A percentile compares a stretch with the other conserved stretches of the same genome.
These are phyloP conservation scores for Globisporangium carolinianum DNA, from an alignment of 352 stramenopile genomes.

Conservation along the genomic window DNA sequence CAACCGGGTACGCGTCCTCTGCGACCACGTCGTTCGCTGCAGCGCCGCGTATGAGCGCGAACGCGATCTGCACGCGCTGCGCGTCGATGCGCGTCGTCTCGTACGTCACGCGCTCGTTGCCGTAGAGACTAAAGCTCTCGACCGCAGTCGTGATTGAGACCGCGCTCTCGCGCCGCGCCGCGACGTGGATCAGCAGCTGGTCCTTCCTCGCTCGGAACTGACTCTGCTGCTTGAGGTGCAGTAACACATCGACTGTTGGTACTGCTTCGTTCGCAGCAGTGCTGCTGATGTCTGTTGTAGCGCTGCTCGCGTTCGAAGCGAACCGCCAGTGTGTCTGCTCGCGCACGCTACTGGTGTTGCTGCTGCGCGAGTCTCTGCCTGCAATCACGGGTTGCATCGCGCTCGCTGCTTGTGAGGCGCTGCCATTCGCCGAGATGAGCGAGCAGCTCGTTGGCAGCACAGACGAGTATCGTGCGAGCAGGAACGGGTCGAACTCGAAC, in stretches of 20 bases:
- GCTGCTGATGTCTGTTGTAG: neutral
- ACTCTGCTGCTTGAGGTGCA: conserved; percentile 27
- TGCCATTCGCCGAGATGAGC: conserved; percentile 12
- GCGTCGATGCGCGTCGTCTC: conserved; percentile 1
- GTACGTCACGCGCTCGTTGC: conserved; percentile 19
- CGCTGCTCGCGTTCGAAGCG: neutral
- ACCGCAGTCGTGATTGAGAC: conserved; percentile 8
- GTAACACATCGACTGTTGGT: conserved; percentile 19
- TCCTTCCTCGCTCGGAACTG: conserved; percentile 19
- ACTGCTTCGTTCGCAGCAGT: neutral
- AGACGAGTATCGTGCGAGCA: conserved; percentile 20
- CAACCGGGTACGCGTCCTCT: conserved; percentile 17
- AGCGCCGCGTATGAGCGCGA: conserved; percentile 10
- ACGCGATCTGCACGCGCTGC: conserved; percentile 13
- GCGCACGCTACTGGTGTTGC: neutral
- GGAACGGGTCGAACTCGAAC: conserved; percentile 25
- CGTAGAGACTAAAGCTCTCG: conserved; percentile 24
- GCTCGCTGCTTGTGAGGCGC: neutral
- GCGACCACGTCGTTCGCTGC: conserved; percentile 11
- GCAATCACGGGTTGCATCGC: conserved; percentile 3
- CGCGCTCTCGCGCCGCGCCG: neutral
- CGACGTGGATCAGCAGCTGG: conserved; percentile 24
- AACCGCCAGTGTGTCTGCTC: conserved; percentile 22
- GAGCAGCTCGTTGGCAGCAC: conserved; percentile 6
- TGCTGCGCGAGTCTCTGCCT: neutral